A percentile compares a stretch with the other conserved stretches of the same genome.
phyloP scores from a whole-genome alignment of 805 yeast species.

The Spathaspora sp. region DNA sequence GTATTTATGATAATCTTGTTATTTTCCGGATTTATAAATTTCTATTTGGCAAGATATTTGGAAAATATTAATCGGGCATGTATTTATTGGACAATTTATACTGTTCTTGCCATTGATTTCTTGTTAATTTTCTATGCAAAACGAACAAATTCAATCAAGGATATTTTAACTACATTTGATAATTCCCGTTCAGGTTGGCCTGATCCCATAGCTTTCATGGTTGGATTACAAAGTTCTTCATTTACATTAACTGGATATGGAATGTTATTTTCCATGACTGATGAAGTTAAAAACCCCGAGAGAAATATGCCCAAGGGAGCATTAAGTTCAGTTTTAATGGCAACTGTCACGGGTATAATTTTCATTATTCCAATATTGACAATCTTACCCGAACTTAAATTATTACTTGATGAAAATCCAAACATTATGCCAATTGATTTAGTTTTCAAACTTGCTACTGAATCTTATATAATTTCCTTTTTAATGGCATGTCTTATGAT shows the following conservation, averaged over 20 bases:
- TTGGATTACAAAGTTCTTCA: constrained; percentile 75
- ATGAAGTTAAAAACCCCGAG: constrained; percentile 77
- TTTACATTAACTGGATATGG: constrained; percentile 83
- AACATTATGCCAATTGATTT: constrained; percentile 76
- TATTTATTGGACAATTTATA: constrained; percentile 72
- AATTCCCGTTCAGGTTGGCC: constrained; percentile 78
- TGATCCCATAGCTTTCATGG: constrained; percentile 61
- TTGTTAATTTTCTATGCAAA: constrained; percentile 56
- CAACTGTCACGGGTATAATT: constrained; percentile 66
- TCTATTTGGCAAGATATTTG: constrained; percentile 54
- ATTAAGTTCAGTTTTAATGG: constrained; percentile 57
- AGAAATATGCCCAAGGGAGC: constrained; percentile 72
- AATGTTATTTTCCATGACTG: constrained; percentile 75
- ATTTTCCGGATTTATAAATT: constrained; percentile 60
- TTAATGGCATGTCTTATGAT: constrained; percentile 61
- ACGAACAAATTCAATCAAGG: constrained; percentile 54
- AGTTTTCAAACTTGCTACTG: constrained; percentile 67
- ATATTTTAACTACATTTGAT: constrained; percentile 64
- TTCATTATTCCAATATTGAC: constrained; percentile 70
- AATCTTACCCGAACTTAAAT: constrained; percentile 63
- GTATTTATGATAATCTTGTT: constrained; percentile 56
- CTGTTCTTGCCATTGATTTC: constrained; percentile 65
- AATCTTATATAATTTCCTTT: constrained; percentile 65
- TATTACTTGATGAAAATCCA: constrained; percentile 53
- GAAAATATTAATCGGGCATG: constrained; percentile 65